Evolutionary conservation across 2,329 filamentous ascomycete genomes (phyloP), one percentile per base, ranked within the genome.

Genomic region (Clarireedia paspali): DNA sequence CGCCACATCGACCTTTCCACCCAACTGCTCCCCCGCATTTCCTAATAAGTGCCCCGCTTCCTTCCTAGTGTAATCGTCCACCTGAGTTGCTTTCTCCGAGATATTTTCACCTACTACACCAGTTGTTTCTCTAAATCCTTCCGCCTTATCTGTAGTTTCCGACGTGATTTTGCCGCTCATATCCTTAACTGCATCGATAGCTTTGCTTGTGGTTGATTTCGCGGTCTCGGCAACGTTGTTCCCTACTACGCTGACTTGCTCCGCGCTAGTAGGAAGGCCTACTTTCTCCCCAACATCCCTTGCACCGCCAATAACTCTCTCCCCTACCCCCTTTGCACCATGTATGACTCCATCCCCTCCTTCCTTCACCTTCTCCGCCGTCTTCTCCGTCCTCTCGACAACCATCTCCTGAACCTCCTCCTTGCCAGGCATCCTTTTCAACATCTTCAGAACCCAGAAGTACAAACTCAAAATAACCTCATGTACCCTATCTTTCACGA

Each of bases 401-500:
- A 61, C 50, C 10, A 50, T 58, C 20, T 63, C 59, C 9, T 73
- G 63, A 0, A 77, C 60, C 44, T 74, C 70, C 5, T 72, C 67
- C 0, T 75, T 68, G n/a, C 67, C 70, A 0, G 75, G 75, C 57
- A 74, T 75, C 20, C 66, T 71, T 51, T 70, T 70, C 27, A 78
- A 60, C 3, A 75, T 60, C 24, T 74, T 74, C n/a, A 87, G 71
- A 2, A 87, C 67, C 6, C 84, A 66, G 62, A 89, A 87, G 71
- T 92, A 95, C 4, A 85, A 64, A 60, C 82, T 81, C 57, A 95
- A 80, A 55, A 95, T 81, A 15, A 85, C 70, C 27, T 80, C 77
- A 68, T 95, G 88, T 7, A 94, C 80, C 5, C 81, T 73, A 55
- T 92, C 88, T 71, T 96, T 96, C 57, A 88, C 83, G 53, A 92